Percentiles rank a stretch among this genome's conserved stretches.
Evolutionary conservation across 2,329 filamentous ascomycete genomes (phyloP).

Genomic region (Magnaporthiopsis rhizophila): DNA sequence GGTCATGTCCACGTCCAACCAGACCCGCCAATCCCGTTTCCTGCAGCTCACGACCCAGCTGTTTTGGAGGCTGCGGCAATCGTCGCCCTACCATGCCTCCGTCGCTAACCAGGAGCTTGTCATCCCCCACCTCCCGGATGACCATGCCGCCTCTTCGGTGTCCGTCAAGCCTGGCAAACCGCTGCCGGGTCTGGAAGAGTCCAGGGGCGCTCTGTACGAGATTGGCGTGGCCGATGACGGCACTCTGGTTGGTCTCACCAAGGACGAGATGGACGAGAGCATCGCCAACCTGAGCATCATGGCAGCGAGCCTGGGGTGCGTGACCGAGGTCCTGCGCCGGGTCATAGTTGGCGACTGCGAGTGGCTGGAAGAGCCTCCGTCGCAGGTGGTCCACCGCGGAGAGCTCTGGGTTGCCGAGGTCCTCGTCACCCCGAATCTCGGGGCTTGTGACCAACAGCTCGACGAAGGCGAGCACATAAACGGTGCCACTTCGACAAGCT

Average conservation of each 20-base stretch:
- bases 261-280: constrained; percentile 89
- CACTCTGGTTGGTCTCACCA: constrained; percentile 76
- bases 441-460: constrained; percentile 21
- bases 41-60: constrained; percentile 92
- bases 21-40: constrained; percentile 73
- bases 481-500: constrained; percentile 6
- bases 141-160: constrained; percentile 38
- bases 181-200: constrained; percentile 80
- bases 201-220: constrained; percentile 87
- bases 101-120: constrained; percentile 62
- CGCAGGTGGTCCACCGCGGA: constrained; percentile 31
- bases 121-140: constrained; percentile 61
- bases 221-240: constrained; percentile 96
- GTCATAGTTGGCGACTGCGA: constrained; percentile 82
- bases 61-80: constrained; percentile 90
- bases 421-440: constrained; percentile 67
- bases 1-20: constrained; percentile 28
- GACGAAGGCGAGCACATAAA: constrained; percentile 14
- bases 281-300: constrained; percentile 77
- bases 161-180: constrained; percentile 41
- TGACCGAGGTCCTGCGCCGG: constrained; percentile 71
- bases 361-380: constrained; percentile 44
- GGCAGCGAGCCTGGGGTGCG: constrained; percentile 86
- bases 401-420: constrained; percentile 86
- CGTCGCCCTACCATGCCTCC: constrained; percentile 80